These are phyloP conservation scores for Malus sieversii DNA, from an alignment of 306 rosid genomes.

Conservation along the genomic window DNA sequence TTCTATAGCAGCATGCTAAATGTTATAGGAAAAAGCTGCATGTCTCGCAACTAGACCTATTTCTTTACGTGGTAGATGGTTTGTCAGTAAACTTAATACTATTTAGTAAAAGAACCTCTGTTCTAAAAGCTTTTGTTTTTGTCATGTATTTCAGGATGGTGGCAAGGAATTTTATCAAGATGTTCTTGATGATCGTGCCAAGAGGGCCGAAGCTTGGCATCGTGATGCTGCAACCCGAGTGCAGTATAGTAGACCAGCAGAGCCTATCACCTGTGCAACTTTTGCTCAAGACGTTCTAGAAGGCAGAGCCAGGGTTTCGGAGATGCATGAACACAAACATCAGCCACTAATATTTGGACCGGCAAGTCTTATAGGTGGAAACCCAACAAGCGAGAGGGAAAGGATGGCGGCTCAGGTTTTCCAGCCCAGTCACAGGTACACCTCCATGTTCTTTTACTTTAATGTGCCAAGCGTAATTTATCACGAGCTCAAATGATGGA, in stretches of 20 bases:
- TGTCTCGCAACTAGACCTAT: neutral
- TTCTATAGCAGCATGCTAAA: neutral
- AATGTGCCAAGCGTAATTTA: neutral
- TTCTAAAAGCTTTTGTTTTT: neutral
- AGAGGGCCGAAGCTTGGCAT: slow-evolving; percentile 78
- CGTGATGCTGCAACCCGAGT: slow-evolving; percentile 59
- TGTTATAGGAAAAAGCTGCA: neutral
- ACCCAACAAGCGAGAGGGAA: slow-evolving; percentile 70
- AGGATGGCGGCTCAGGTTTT: slow-evolving; percentile 90
- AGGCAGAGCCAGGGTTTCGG: slow-evolving; percentile 80
- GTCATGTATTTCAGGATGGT: slow-evolving; percentile 55
- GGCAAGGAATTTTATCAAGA: slow-evolving; percentile 55
- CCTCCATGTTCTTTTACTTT: neutral
- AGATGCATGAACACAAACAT: slow-evolving; percentile 87
- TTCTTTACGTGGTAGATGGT: neutral
- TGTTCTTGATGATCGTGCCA: slow-evolving; percentile 71
- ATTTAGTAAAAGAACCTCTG: neutral
- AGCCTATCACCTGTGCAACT: slow-evolving; percentile 89
- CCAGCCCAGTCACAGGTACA: slow-evolving; percentile 65
- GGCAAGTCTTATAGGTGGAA: slow-evolving; percentile 76
- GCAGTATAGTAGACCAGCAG: slow-evolving; percentile 53
- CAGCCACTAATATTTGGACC: slow-evolving; percentile 92
- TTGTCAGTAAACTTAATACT: neutral
- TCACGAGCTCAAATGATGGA: neutral
- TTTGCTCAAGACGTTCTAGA: slow-evolving; percentile 97